Evolutionary conservation across 345 rosid genomes (phyloP).

Genomic region (Populus davidiana): DNA sequence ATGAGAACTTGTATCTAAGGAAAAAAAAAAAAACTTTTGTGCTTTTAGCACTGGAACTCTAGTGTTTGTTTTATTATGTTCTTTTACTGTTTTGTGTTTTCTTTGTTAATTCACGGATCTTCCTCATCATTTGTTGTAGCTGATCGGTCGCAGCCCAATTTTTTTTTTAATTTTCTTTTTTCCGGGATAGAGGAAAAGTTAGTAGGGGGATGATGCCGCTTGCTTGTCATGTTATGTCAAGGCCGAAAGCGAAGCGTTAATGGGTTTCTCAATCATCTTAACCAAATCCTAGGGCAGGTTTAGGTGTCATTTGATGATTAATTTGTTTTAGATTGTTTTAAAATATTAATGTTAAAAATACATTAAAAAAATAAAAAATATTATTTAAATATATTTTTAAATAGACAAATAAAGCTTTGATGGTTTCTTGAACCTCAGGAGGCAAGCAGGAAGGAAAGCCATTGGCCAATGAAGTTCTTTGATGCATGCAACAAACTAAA

Average conservation of each 20-base stretch:
- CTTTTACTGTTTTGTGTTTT: conserved; percentile 14
- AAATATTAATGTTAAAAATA: too few relatives aligned
- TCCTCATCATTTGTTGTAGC: conserved; percentile 30
- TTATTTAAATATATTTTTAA: too few relatives aligned
- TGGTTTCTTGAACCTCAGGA: too few relatives aligned
- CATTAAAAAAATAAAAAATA: too few relatives aligned
- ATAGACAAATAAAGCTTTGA: too few relatives aligned
- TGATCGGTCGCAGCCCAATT: conserved; percentile 20
- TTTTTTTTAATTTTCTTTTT: background rate
- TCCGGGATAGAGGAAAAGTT: background rate
- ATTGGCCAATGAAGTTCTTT: too few relatives aligned
- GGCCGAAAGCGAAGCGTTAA: background rate
- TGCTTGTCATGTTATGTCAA: background rate
- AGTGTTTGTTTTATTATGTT: conserved; percentile 15
- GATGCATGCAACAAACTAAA: too few relatives aligned
- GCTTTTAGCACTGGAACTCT: conserved; percentile 13
- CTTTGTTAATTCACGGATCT: conserved; percentile 1
- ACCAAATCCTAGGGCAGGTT: background rate
- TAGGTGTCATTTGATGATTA: too few relatives aligned
- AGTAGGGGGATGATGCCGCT: background rate
- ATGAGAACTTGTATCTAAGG: conserved; percentile 25
- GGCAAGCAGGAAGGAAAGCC: too few relatives aligned
- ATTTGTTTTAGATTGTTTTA: too few relatives aligned
- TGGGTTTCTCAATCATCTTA: background rate
- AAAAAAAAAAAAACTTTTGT: background rate